Evolutionary conservation across 2,329 filamentous ascomycete genomes (phyloP).

Genomic region (Dothistroma septosporum): DNA sequence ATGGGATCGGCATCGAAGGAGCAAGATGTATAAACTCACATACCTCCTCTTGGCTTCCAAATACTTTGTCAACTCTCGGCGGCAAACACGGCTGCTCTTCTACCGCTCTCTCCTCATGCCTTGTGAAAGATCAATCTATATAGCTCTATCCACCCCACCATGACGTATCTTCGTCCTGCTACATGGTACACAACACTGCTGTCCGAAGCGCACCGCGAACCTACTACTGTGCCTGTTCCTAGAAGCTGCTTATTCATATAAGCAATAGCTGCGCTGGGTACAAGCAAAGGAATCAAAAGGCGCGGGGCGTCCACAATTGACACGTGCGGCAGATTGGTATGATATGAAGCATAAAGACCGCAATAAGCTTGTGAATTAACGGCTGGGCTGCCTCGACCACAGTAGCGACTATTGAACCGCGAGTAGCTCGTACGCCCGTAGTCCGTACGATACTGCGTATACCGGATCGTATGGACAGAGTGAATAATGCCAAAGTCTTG

Average conservation of each 20-base stretch:
- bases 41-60: not conserved
- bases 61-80: not conserved
- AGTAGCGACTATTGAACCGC: no score
- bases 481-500: not conserved
- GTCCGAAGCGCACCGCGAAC: no score
- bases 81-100: not conserved
- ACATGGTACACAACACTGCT: not conserved
- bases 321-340: not conserved
- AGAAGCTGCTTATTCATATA: not conserved
- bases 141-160: not conserved
- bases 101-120: not conserved
- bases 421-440: no score
- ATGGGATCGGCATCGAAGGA: not conserved
- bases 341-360: not conserved
- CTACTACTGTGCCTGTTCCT: no score
- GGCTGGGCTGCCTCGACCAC: no score
- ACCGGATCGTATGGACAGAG: not conserved
- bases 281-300: not conserved
- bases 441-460: no score
- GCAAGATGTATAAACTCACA: not conserved
- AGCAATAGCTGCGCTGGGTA: not conserved
- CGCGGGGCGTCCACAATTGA: not conserved
- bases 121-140: not conserved
- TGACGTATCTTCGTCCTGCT: not conserved
- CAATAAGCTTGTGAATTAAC: not conserved